A percentile compares a stretch with the other conserved stretches of the same genome.
Conservation (phyloP, 306 rosid species). For the Castanea mollissima region DNA sequence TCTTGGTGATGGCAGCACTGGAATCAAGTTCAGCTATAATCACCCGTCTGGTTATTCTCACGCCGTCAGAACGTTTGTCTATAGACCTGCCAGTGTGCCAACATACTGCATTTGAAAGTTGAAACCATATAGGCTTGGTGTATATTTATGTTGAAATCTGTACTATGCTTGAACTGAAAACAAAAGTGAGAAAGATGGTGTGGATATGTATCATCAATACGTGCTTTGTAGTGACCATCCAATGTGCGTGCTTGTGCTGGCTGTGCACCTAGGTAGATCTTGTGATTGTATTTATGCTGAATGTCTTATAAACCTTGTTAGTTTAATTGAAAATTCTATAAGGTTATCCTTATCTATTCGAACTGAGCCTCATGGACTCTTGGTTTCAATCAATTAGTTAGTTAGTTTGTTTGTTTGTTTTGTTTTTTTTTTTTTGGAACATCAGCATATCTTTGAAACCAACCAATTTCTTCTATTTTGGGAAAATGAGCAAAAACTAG, state of each 20-base stretch:
- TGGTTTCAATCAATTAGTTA: not conserved
- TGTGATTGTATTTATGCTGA: not conserved
- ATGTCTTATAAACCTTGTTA: not conserved
- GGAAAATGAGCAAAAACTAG: too few species aligned
- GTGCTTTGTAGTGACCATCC: constrained; percentile 22
- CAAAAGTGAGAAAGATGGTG: constrained; percentile 9
- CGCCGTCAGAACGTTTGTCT: constrained; percentile 66
- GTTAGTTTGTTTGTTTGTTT: too few species aligned
- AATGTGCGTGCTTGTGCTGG: not conserved
- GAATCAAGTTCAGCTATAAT: constrained; percentile 80
- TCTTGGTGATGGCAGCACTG: constrained; percentile 60
- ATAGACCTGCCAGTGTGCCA: constrained; percentile 55
- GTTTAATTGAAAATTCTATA: not conserved
- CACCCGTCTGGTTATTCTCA: constrained; percentile 84
- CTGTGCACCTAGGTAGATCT: constrained; percentile 5
- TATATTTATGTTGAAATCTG: constrained; percentile 1
- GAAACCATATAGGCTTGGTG: constrained; percentile 30
- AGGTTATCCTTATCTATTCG: not conserved
- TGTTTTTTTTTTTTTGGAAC: not conserved
- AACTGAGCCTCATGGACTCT: not conserved
- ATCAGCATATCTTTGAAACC: not conserved
- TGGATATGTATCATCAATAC: not conserved
- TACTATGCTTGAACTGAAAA: constrained; percentile 26
- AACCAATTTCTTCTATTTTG: too few species aligned
- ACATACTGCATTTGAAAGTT: constrained; percentile 73